Base-by-base conservation (phyloP, 169 alveolate genomes). In the Eimeria sp. region DNA sequence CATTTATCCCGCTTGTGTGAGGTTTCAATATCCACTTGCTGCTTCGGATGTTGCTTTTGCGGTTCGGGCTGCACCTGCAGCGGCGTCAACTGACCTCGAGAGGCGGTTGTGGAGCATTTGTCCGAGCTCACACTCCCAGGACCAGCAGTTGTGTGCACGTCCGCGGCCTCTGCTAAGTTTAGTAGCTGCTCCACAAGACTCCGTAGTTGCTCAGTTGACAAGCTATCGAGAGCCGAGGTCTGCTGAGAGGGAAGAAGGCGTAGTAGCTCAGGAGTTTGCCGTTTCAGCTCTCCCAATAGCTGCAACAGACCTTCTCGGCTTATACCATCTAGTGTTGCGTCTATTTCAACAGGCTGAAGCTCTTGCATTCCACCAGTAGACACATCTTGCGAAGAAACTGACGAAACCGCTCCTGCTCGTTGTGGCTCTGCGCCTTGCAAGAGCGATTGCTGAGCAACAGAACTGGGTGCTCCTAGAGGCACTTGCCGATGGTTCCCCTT, bases 241-340 rank as follows among this genome's bases (percentile, higher is more conserved):
- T 30, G 20, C 16, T 27, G 72, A 10, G 63, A 16, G 70, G 67
- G 49, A 27, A 82, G 89, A 47, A 47, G 70, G 51, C 70, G 65
- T 43, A 34, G 40, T 34, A 67, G 78, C 30, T 67, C 78, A 49
- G 54, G 61, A 49, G 51, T 47, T 47, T 54, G 89, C 70, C 54
- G 89, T 22, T 82, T 47, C 45, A 82, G 54, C 73, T 82, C 89
- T 49, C 34, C 14, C 57, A 82, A 73, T 4, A 82, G 72, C 51
- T 82, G 51, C 49, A 82, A 82, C 70, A 82, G 67, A 27, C 89
- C 89, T 34, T 82, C 89, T 49, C 89, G 89, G 49, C 89, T 82
- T 14, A 82, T 54, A 14, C 89, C 89, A 9, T 82, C 89, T 30
- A 82, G 89, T n/a, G 89, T 51, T 82, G 89, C 89, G 40, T 82